These are phyloP conservation scores for Tricholomella constricta DNA, from an alignment of 768 basidiomycete genomes.

Conservation along the genomic window DNA sequence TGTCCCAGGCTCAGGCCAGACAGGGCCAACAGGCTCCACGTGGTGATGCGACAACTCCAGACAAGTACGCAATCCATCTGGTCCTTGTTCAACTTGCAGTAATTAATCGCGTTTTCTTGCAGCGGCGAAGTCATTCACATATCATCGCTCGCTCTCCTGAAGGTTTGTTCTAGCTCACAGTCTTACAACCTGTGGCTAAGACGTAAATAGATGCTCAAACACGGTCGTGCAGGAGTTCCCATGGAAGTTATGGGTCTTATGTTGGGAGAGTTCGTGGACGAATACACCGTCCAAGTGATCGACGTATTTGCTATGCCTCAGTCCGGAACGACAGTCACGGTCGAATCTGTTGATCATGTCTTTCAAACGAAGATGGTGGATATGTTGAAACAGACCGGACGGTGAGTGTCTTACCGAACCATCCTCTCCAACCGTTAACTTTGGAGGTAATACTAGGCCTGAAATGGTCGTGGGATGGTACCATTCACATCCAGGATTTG, in stretches of 20 bases:
- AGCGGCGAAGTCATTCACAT: constrained; percentile 97
- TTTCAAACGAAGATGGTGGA: constrained; percentile 99
- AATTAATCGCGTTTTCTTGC: constrained; percentile 11
- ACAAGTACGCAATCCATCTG: constrained; percentile 57
- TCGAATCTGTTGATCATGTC: constrained; percentile 98
- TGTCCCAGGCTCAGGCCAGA: constrained; percentile 47
- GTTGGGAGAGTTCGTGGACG: constrained; percentile 98
- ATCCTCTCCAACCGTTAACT: not conserved
- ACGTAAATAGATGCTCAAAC: constrained; percentile 90
- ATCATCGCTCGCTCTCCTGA: constrained; percentile 93
- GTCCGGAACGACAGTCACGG: constrained; percentile 94
- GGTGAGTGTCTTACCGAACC: constrained; percentile 51
- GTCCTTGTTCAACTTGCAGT: constrained; percentile 1
- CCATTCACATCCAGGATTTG: constrained; percentile 99
- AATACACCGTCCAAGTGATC: constrained; percentile 91
- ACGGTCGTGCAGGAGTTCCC: constrained; percentile 97
- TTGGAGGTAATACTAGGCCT: constrained; percentile 49
- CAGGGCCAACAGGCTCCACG: constrained; percentile 42
- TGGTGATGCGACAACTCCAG: constrained; percentile 60
- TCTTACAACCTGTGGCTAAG: not conserved
- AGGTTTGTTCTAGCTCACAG: constrained; percentile 50
- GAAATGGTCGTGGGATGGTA: constrained; percentile 99
- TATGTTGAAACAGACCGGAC: constrained; percentile 98
- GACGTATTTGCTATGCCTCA: constrained; percentile 99
- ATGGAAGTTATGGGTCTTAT: constrained; percentile 99